Evolutionary conservation across 768 basidiomycete species (phyloP), one percentile per base, ranked within the genome.

Genomic region (Tricholoma hemisulphureum): DNA sequence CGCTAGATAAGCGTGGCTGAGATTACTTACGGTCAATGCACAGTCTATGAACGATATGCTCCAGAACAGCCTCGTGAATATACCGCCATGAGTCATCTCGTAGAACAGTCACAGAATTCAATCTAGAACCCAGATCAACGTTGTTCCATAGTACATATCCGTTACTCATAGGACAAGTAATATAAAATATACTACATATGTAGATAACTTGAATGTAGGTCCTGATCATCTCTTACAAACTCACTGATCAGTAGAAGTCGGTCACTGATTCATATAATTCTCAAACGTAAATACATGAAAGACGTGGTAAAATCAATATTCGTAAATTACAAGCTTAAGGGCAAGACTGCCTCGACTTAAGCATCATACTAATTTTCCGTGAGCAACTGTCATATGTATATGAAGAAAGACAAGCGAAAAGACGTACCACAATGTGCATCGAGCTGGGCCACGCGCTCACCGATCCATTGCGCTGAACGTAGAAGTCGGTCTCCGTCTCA

Each of bases 1-100:
- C 45, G n/a, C 37, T 51, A 89, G 86, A 87, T 90, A 26, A 77
- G 83, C 59, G 78, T 83, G 5, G 90, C 91, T 0, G 77, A 86
- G 55, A 77, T 92, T 52, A 88, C 86, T 1, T 93, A 83, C 61
- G 79, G 69, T 11, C 71, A 66, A 29, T 48, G 70, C 9, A 71
- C 88, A 0, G 65, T 69, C 4, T 93, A 83, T 60, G 80, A 80
- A 32, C 80, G 83, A 13, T 85, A 80, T 68, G 87, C 89, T 16
- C 75, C 79, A 0, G 77, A 75, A 2, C 89, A 87, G 65, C 61
- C 70, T 18, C 62, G 48, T 31, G 70, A 66, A 9, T 75, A 72
- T 46, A 37, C 63, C 10, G 68, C 66, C 18, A 61, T 65, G 31
- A 45, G 46, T 23, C 55, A 46, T 3, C 56, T 60, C 11, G 32